These are phyloP conservation scores for Phytopythium montanum DNA, from an alignment of 352 stramenopile genomes.

Conservation along the genomic window DNA sequence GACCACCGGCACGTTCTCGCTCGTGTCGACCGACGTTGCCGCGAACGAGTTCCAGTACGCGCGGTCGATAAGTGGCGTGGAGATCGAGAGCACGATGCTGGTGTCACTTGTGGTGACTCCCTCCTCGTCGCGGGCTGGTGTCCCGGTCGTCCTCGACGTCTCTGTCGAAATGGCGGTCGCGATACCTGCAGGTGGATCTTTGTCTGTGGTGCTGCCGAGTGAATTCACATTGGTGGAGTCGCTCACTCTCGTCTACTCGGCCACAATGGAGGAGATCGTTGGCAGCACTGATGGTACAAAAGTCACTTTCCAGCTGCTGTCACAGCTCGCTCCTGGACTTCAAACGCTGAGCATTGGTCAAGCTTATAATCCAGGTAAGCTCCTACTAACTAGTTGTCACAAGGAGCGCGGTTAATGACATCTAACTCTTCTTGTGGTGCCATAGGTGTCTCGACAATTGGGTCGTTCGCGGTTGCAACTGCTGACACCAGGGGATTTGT, in stretches of 20 bases:
- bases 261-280: background rate
- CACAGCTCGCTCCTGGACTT: slow-evolving; percentile 9
- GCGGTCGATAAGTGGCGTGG: slow-evolving; percentile 17
- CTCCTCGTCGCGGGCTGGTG: slow-evolving; percentile 19
- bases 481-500: slow-evolving; percentile 29
- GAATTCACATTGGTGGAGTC: slow-evolving; percentile 8
- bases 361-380: slow-evolving; percentile 35
- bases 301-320: slow-evolving; percentile 11
- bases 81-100: slow-evolving; percentile 22
- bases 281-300: slow-evolving; percentile 11
- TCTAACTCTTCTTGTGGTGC: background rate
- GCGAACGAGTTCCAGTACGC: slow-evolving; percentile 20
- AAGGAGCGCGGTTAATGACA: background rate
- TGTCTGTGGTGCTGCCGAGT: slow-evolving; percentile 18
- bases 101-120: background rate
- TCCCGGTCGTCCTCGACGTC: slow-evolving; percentile 13
- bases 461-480: slow-evolving; percentile 29
- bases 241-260: slow-evolving; percentile 15
- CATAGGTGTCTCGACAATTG: slow-evolving; percentile 29
- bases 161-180: slow-evolving; percentile 12
- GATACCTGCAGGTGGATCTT: slow-evolving; percentile 20
- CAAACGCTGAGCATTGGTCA: slow-evolving; percentile 19
- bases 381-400: background rate
- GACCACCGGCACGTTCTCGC: slow-evolving; percentile 35
- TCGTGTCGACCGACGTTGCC: slow-evolving; percentile 33